Conservation (phyloP, 2,329 filamentous ascomycete species). For the Phaeosphaeria sp. region DNA sequence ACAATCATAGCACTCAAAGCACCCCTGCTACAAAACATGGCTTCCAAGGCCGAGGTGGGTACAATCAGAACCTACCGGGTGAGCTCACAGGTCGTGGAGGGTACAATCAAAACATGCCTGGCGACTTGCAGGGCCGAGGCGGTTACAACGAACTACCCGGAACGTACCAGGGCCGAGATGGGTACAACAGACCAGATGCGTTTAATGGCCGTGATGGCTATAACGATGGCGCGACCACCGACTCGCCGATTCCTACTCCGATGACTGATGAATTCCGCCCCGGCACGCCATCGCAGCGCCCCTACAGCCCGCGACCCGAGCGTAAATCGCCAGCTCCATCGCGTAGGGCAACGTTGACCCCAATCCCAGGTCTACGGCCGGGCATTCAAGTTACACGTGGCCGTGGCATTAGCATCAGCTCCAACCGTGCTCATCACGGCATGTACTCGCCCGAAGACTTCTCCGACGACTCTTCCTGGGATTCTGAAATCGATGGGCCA, state of each 20-base stretch:
- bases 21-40: slow-evolving; percentile 26
- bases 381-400: slow-evolving; percentile 43
- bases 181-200: slow-evolving; percentile 34
- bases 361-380: slow-evolving; percentile 43
- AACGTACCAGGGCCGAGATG: slow-evolving; percentile 39
- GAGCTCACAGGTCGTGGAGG: slow-evolving; percentile 40
- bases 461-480: slow-evolving; percentile 49
- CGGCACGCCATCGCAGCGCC: slow-evolving; percentile 37
- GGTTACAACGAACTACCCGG: slow-evolving; percentile 42
- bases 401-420: slow-evolving; percentile 35
- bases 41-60: slow-evolving; percentile 38
- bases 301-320: slow-evolving; percentile 38
- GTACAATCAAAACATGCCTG: slow-evolving; percentile 36
- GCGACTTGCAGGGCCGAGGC: slow-evolving; percentile 40
- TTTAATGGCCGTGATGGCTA: slow-evolving; percentile 33
- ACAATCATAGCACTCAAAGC: slow-evolving; percentile 18
- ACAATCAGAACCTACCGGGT: slow-evolving; percentile 37
- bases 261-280: slow-evolving; percentile 41
- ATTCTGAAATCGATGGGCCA: slow-evolving; percentile 49
- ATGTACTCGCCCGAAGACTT: slow-evolving; percentile 38
- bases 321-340: slow-evolving; percentile 34
- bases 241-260: slow-evolving; percentile 43
- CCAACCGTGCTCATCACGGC: slow-evolving; percentile 38
- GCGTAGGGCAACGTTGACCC: slow-evolving; percentile 46
- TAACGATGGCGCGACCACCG: slow-evolving; percentile 34